A percentile compares a stretch with the other conserved stretches of the same genome.
Conservation (phyloP, 2,329 filamentous ascomycete genomes). For the Venturia aucupariae region DNA sequence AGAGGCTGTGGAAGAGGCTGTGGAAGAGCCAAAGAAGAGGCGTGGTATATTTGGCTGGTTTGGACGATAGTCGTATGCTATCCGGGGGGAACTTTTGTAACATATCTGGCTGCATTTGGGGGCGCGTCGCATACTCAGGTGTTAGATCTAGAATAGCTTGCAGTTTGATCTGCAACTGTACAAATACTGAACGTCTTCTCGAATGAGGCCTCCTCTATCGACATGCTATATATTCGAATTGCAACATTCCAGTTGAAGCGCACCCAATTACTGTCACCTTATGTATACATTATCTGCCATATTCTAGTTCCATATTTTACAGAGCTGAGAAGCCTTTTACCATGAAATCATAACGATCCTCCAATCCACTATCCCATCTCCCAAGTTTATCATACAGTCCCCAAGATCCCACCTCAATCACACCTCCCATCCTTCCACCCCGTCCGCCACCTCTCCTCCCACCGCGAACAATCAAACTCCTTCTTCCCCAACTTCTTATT, state of each 20-base stretch:
- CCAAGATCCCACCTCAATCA: constrained; percentile 33
- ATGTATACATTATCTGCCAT: neutral
- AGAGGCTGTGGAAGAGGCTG: neutral
- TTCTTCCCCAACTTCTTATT: constrained; percentile 86
- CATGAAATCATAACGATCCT: neutral
- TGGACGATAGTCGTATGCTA: neutral
- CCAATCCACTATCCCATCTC: neutral
- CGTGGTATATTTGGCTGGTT: neutral
- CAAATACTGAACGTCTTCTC: neutral
- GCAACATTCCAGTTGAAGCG: neutral
- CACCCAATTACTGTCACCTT: neutral
- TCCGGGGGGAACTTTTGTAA: neutral
- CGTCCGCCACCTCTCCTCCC: constrained; percentile 91
- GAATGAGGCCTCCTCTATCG: neutral
- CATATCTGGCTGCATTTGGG: neutral
- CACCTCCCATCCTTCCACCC: constrained; percentile 69
- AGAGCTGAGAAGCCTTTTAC: constrained; percentile 3
- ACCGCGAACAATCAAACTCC: constrained; percentile 77
- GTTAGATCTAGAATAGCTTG: neutral
- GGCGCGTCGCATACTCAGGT: neutral
- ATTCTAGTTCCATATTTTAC: neutral
- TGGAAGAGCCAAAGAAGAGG: neutral
- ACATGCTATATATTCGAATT: neutral
- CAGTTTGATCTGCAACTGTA: constrained; percentile 2
- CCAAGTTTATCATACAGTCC: neutral